Percentiles rank a stretch among this genome's conserved stretches.
These are phyloP conservation scores for Leptomonas pyrrhocoris DNA, from an alignment of 208 protist species.

Conservation along the genomic window DNA sequence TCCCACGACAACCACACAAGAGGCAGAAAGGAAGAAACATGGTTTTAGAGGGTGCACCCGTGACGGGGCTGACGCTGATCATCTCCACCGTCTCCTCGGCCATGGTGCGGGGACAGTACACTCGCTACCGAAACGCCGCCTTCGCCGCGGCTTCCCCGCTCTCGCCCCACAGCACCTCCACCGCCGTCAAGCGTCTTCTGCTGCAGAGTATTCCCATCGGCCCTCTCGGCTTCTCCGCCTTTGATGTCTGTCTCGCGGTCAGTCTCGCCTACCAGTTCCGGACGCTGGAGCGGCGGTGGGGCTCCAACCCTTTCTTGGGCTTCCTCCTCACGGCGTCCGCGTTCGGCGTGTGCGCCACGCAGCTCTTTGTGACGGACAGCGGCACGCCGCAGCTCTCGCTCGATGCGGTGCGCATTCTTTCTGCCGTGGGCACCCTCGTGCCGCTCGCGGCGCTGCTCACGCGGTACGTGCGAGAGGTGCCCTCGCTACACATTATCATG, in stretches of 20 bases:
- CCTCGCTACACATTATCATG: conserved; percentile 28
- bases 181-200: conserved; percentile 36
- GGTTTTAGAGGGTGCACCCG: conserved; percentile 64
- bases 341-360: conserved; percentile 41
- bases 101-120: conserved; percentile 39
- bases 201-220: conserved; percentile 56
- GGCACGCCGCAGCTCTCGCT: conserved; percentile 36
- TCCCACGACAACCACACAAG: too few species aligned
- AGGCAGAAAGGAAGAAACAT: conserved; percentile 17
- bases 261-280: conserved; percentile 56
- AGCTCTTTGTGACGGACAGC: conserved; percentile 52
- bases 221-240: conserved; percentile 45
- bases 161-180: conserved; percentile 1
- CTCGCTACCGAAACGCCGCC: conserved; percentile 18
- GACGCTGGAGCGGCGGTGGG: conserved; percentile 71
- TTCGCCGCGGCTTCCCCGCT: conserved; percentile 16
- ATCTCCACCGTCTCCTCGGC: conserved; percentile 41
- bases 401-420: conserved; percentile 57
- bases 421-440: conserved; percentile 51
- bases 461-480: conserved; percentile 53
- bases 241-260: conserved; percentile 37
- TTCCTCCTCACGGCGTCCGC: conserved; percentile 53
- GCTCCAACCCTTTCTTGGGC: conserved; percentile 51
- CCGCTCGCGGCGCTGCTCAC: conserved; percentile 48
- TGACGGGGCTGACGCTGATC: conserved; percentile 59